Evolutionary conservation across 805 yeast genomes (phyloP), one percentile per base, ranked within the genome.

Genomic region (Babjeviella inositovora): DNA sequence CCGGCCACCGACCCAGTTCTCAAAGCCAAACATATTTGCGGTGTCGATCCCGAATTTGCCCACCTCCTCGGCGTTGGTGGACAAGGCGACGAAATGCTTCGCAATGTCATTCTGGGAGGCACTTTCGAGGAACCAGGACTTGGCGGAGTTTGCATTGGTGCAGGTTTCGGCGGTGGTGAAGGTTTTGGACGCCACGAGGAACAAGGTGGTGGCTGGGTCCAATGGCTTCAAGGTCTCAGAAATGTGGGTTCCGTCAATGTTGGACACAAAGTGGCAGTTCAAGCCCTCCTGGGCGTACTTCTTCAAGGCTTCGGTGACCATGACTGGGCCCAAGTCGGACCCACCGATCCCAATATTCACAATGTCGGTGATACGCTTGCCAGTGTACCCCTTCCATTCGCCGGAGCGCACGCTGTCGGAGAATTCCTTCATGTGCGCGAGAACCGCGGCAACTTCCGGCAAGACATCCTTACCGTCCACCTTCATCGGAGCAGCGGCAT

Each of bases 271-370:
- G 58, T 87, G 93, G 24, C 70, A 93, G 33, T 61, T 53, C 39
- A 90, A 61, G 33, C 73, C 65, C 29, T 70, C 74, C 38, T 77
- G 66, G 30, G 76, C 56, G 54, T 87, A 90, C 37, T 80, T 75
- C 63, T 87, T 90, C 47, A 90, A 67, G 19, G 98, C 96, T 61
- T 90, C 97, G 32, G 96, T 82, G 40, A 90, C 97, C 98, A 90
- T 90, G 25, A 90, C 97, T 21, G 98, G 98, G 41, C 98, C 98
- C 41, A 90, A 67, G 54, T 90, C 98, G 14, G 96, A 84, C 39
- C 98, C 98, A 48, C 98, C 98, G 47, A 90, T 90, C 54, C 98
- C 98, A 41, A 90, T 81, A 67, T 90, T 90, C 43, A 90, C 97
- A 27, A 90, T 72, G 43, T 82, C 93, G 39, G 90, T 79, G 56